A percentile compares a stretch with the other conserved stretches of the same genome.
These are phyloP conservation scores for Mallotus repandus DNA, from an alignment of 441 rosid species.

Conservation along the genomic window DNA sequence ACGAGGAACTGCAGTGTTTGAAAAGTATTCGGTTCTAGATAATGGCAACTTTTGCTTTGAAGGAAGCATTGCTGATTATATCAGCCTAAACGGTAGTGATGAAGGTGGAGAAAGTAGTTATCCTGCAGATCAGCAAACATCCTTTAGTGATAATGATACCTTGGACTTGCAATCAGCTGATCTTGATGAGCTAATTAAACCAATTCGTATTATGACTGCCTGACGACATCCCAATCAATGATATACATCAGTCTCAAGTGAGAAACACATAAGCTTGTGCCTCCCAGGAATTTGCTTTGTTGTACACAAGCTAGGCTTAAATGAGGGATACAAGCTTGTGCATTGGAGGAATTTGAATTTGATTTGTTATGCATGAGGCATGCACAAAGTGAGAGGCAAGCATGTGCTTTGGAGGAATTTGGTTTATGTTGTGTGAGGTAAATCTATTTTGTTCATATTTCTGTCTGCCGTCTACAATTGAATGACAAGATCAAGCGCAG, in stretches of 20 bases:
- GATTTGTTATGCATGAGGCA: neutral
- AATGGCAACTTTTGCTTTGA: constrained; percentile 24
- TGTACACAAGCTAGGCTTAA: neutral
- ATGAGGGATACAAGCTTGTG: neutral
- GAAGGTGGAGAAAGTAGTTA: constrained; percentile 37
- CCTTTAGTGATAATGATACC: constrained; percentile 34
- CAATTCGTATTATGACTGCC: constrained; percentile 60
- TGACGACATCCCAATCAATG: neutral
- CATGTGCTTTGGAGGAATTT: neutral
- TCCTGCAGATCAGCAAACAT: constrained; percentile 26
- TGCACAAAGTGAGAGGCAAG: neutral
- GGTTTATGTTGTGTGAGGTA: neutral
- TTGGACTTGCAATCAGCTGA: constrained; percentile 36
- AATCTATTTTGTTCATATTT: neutral
- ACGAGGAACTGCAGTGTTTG: constrained; percentile 32
- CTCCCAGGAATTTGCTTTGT: neutral
- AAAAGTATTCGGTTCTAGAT: constrained; percentile 28
- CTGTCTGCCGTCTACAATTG: neutral
- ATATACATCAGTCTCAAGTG: neutral
- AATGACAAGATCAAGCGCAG: neutral
- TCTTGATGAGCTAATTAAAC: constrained; percentile 54
- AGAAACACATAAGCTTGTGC: neutral
- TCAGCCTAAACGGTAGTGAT: constrained; percentile 50
- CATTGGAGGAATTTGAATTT: neutral
- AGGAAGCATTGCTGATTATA: constrained; percentile 46